Conservation (phyloP, 1,284 basidiomycete genomes). For the Puccinia novopanici region DNA sequence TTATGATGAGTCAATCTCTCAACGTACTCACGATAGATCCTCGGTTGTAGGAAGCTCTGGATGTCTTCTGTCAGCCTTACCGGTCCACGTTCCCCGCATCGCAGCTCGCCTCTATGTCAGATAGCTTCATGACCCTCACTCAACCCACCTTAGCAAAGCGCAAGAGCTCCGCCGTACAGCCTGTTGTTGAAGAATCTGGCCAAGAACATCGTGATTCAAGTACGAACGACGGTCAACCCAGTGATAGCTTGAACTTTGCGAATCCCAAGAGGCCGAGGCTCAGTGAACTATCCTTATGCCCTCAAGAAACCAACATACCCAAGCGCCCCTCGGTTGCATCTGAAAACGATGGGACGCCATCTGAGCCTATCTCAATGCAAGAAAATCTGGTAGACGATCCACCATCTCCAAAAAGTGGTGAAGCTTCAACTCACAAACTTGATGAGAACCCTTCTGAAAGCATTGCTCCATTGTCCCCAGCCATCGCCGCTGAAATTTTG, state of each 20-base stretch:
- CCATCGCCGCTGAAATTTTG: conserved; percentile 6
- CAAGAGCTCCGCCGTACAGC: background rate
- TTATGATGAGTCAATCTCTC: background rate
- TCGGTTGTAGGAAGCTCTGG: conserved; percentile 64
- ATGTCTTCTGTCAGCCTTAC: conserved; percentile 68
- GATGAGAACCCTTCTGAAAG: background rate
- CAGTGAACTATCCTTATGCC: background rate
- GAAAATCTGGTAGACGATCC: background rate
- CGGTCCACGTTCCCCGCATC: conserved; percentile 68
- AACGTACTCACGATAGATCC: conserved; percentile 21
- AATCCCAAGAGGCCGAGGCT: conserved; percentile 10
- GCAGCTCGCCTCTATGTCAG: conserved; percentile 25
- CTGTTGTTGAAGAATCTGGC: background rate
- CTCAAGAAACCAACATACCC: conserved; percentile 1
- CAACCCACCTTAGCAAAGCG: conserved; percentile 33
- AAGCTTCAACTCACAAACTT: background rate
- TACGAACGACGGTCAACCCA: background rate
- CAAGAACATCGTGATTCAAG: conserved; percentile 5
- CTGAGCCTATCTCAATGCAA: background rate
- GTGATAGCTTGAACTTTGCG: background rate
- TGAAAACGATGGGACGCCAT: background rate
- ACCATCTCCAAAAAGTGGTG: background rate
- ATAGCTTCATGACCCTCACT: conserved; percentile 20
- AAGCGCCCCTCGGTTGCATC: background rate
- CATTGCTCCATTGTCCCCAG: background rate